These are phyloP conservation scores for Wickerhamiella azymoides DNA, from an alignment of 805 yeast genomes.

Conservation along the genomic window DNA sequence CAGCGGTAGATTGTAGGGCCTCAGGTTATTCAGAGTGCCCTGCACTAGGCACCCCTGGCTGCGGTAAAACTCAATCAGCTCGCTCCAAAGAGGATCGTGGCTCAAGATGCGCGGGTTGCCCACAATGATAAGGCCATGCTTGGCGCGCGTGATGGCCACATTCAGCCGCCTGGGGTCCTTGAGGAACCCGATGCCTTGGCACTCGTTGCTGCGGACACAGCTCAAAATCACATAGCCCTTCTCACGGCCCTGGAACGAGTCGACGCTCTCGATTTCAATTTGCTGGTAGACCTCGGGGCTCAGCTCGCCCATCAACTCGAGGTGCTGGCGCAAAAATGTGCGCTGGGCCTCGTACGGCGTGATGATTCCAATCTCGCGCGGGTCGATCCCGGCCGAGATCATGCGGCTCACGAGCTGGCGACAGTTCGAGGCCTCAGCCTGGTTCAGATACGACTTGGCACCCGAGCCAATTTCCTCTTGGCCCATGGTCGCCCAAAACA, in stretches of 20 bases:
- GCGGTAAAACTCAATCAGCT: conserved; percentile 59
- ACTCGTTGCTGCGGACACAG: conserved; percentile 69
- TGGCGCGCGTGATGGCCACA: conserved; percentile 82
- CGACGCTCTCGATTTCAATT: conserved; percentile 88
- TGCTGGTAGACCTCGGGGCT: conserved; percentile 50
- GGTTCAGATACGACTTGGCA: conserved; percentile 70
- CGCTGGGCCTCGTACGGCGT: conserved; percentile 95
- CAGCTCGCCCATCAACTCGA: conserved; percentile 57
- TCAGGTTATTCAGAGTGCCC: conserved; percentile 65
- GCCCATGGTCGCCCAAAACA: conserved; percentile 87
- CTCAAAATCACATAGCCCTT: conserved; percentile 68
- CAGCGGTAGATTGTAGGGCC: conserved; percentile 6
- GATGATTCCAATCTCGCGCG: conserved; percentile 77
- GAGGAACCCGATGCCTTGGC: conserved; percentile 65
- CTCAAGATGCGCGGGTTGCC: conserved; percentile 76
- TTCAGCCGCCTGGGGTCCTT: conserved; percentile 76
- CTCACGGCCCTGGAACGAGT: conserved; percentile 87
- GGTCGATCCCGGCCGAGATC: conserved; percentile 62
- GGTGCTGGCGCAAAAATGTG: conserved; percentile 62
- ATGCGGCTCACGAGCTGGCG: conserved; percentile 62
- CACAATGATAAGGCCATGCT: conserved; percentile 61
- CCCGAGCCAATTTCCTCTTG: conserved; percentile 73
- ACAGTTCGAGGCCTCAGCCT: conserved; percentile 82
- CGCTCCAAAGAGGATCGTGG: conserved; percentile 63
- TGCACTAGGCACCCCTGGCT: conserved; percentile 81